Percentiles rank a stretch among this genome's conserved stretches.
phyloP scores from a whole-genome alignment of 2,329 filamentous ascomycete species.

The Dothidotthia symphoricarpi region DNA sequence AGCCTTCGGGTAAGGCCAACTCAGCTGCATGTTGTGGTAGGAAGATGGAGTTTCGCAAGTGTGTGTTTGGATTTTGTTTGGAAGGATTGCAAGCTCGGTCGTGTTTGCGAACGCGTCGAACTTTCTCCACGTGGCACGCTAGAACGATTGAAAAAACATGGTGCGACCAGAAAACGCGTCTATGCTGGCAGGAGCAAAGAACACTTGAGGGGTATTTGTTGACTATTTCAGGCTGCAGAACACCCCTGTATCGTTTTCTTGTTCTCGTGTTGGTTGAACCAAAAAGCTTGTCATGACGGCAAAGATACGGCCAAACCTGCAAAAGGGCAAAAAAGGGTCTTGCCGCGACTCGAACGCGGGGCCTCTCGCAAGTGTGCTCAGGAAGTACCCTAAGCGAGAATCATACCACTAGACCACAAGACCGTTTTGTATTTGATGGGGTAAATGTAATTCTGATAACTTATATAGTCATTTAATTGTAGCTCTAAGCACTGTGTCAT shows the following conservation, averaged over 20 bases:
- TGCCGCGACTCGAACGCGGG: conserved; percentile 31
- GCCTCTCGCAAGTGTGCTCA: conserved; percentile 27
- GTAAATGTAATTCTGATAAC: no score
- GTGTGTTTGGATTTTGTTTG: not conserved
- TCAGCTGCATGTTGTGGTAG: conserved; percentile 18
- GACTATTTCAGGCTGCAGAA: no score
- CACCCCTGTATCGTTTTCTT: no score
- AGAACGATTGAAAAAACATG: conserved; percentile 2
- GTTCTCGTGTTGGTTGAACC: no score
- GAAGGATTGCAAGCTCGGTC: not conserved
- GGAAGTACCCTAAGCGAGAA: conserved; percentile 62
- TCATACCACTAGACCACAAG: conserved; percentile 60
- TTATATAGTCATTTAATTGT: no score
- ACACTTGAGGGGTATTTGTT: no score
- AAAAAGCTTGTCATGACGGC: not conserved
- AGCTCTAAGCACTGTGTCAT: no score
- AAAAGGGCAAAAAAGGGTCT: conserved; percentile 15
- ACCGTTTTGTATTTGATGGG: conserved; percentile 3
- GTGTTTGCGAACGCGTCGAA: not conserved
- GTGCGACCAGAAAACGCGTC: no score
- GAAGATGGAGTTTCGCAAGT: not conserved
- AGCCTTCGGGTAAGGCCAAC: conserved; percentile 26
- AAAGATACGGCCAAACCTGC: not conserved
- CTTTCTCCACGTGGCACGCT: conserved; percentile 15
- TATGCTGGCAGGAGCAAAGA: not conserved